Percentiles rank a stretch among this genome's conserved stretches.
Conservation (phyloP, 2,329 filamentous ascomycete genomes). For the Calonectria hawksworthii region DNA sequence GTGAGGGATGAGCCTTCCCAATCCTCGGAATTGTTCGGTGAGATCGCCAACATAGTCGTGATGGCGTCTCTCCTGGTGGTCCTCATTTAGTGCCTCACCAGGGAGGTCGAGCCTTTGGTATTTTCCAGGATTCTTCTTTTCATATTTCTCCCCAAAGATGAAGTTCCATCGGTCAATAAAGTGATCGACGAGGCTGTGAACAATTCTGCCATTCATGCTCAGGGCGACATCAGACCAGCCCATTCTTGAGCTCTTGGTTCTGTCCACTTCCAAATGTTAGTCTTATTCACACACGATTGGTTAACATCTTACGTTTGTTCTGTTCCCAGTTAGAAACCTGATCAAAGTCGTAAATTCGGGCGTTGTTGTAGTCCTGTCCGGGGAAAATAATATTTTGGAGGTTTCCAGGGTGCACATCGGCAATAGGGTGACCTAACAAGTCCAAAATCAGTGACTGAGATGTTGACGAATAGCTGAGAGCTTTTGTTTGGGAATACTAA, state of each 20-base stretch:
- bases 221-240: constrained; percentile 92
- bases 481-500: constrained; percentile 41
- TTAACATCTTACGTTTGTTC: constrained; percentile 73
- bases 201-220: constrained; percentile 80
- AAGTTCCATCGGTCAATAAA: constrained; percentile 93
- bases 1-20: constrained; percentile 56
- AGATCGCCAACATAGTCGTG: constrained; percentile 57
- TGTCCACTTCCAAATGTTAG: constrained; percentile 68
- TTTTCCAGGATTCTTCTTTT: constrained; percentile 63
- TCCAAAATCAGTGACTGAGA: not conserved
- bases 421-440: constrained; percentile 75
- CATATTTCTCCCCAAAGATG: constrained; percentile 87
- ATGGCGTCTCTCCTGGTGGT: constrained; percentile 36
- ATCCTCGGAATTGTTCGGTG: constrained; percentile 58
- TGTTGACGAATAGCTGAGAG: not conserved
- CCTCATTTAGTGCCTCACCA: not conserved
- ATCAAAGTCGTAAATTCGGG: constrained; percentile 84
- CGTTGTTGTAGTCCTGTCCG: constrained; percentile 95
- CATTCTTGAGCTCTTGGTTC: constrained; percentile 86
- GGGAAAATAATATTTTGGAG: constrained; percentile 84
- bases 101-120: constrained; percentile 54
- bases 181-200: constrained; percentile 81
- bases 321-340: constrained; percentile 84
- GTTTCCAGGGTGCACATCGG: constrained; percentile 85
- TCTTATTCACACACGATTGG: not conserved